phyloP scores from a whole-genome alignment of 495 filamentous ascomycete species.

The Podospora bellae-mahoneyi region DNA sequence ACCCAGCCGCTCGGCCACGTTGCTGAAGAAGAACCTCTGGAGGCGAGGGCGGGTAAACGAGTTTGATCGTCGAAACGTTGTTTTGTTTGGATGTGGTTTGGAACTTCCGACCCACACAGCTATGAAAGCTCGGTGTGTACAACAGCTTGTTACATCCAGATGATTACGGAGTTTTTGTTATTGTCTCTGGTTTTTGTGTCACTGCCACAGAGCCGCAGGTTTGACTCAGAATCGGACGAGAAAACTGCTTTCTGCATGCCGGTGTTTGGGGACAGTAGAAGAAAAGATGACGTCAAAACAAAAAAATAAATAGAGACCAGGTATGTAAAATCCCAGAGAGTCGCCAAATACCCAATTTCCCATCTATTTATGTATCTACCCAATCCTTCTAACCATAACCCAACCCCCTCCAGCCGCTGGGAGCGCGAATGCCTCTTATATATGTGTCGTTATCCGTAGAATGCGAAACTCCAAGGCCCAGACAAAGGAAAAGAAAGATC shows the following conservation, averaged over 20 bases:
- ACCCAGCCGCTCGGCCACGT: background rate
- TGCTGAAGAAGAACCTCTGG: background rate
- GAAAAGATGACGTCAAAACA: background rate
- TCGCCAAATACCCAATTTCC: background rate
- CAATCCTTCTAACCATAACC: background rate
- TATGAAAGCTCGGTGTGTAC: background rate
- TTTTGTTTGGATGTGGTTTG: slow-evolving; percentile 3
- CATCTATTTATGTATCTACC: background rate
- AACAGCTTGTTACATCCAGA: background rate
- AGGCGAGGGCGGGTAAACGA: background rate
- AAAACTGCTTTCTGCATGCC: background rate
- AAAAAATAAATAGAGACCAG: background rate
- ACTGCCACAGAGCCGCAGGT: background rate
- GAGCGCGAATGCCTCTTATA: background rate
- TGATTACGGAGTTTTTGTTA: background rate
- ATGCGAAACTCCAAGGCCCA: background rate
- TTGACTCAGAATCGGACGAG: background rate
- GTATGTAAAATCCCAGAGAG: background rate
- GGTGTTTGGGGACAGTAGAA: background rate
- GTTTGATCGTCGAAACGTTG: slow-evolving; percentile 22
- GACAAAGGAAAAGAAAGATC: background rate
- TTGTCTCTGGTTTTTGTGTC: background rate
- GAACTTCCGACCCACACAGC: background rate
- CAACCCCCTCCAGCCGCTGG: too few relatives aligned
- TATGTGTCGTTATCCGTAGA: background rate